These are phyloP conservation scores for Penicillium sp. DNA, from an alignment of 2,329 filamentous ascomycete species.

Conservation along the genomic window DNA sequence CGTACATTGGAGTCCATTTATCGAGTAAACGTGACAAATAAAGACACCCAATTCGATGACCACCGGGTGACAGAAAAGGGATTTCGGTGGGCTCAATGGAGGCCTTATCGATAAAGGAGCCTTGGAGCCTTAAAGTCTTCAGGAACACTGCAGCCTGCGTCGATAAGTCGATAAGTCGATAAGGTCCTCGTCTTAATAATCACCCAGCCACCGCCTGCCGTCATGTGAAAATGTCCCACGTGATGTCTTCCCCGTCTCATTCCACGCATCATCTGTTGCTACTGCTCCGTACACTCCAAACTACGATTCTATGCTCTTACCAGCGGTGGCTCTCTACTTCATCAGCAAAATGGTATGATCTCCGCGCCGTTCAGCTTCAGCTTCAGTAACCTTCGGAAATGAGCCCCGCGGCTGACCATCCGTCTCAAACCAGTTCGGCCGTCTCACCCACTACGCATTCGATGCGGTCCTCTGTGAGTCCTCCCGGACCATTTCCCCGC, in stretches of 20 bases:
- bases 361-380: neutral
- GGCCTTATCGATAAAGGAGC: conserved; percentile 16
- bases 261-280: conserved; percentile 8
- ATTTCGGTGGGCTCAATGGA: conserved; percentile 18
- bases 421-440: conserved; percentile 18
- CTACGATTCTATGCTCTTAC: conserved; percentile 5
- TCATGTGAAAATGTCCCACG: conserved; percentile 18
- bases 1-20: conserved; percentile 25
- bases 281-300: neutral
- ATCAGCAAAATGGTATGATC: conserved; percentile 18
- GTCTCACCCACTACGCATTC: conserved; percentile 27
- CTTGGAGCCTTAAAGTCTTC: neutral
- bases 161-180: too few relatives aligned
- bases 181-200: neutral
- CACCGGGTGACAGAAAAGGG: conserved; percentile 14
- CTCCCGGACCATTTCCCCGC: neutral
- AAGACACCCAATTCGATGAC: conserved; percentile 20
- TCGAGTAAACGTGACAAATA: conserved; percentile 26
- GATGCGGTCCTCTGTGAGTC: conserved; percentile 26
- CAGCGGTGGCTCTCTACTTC: neutral
- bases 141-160: too few relatives aligned
- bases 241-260: conserved; percentile 11
- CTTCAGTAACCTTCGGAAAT: neutral
- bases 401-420: conserved; percentile 2
- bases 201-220: neutral